phyloP scores from a whole-genome alignment of 108 stramenopile species.

The Cyclotella distinguenda region DNA sequence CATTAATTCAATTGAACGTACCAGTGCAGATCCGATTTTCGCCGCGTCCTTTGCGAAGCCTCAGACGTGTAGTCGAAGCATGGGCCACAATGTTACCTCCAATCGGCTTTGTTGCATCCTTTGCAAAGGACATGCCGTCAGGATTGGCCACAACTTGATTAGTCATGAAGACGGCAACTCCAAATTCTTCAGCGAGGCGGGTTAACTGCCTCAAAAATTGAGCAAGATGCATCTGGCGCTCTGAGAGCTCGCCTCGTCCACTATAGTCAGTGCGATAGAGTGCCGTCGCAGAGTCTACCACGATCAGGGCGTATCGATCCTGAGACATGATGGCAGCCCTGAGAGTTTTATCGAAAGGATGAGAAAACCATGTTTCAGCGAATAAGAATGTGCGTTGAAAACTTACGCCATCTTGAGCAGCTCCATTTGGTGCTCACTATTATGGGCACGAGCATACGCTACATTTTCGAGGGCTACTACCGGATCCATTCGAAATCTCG shows the following conservation, averaged over 20 bases:
- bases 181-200: conserved; percentile 97
- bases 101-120: conserved; percentile 98
- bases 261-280: conserved; percentile 98
- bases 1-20: neutral
- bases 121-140: conserved; percentile 97
- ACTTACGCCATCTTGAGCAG: conserved; percentile 88
- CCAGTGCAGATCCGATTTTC: conserved; percentile 98
- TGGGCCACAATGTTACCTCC: conserved; percentile 99
- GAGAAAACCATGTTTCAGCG: neutral
- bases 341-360: neutral
- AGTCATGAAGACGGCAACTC: conserved; percentile 98
- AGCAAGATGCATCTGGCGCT: conserved; percentile 97
- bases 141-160: conserved; percentile 99
- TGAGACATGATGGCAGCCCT: conserved; percentile 97
- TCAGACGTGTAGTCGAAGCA: conserved; percentile 96
- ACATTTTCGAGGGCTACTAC: conserved; percentile 97
- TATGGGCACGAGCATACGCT: conserved; percentile 98
- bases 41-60: conserved; percentile 97
- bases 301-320: conserved; percentile 94
- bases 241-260: conserved; percentile 97
- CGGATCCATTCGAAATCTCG: conserved; percentile 95
- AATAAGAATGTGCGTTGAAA: neutral
- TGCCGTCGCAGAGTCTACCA: conserved; percentile 99
- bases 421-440: conserved; percentile 99
- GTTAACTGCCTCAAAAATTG: conserved; percentile 97